Percentiles rank a stretch among this genome's conserved stretches.
Conservation (phyloP, 257 asterid genomes). For the Petunia secreta region DNA sequence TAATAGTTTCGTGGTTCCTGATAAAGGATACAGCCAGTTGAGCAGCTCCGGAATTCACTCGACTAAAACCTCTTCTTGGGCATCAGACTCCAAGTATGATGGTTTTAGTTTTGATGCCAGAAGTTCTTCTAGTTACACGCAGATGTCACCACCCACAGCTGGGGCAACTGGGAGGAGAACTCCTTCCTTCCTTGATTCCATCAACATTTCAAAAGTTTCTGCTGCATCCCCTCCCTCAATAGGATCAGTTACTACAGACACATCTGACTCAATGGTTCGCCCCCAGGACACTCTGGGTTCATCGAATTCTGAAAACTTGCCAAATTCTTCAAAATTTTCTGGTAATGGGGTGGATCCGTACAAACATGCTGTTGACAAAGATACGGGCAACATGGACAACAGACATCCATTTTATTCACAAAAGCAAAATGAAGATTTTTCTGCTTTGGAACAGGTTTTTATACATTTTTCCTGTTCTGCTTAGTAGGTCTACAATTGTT, state of each 20-base stretch:
- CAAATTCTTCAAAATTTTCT: constrained; percentile 43
- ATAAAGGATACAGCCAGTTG: constrained; percentile 45
- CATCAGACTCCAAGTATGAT: constrained; percentile 40
- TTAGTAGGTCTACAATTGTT: constrained; percentile 7
- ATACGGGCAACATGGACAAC: constrained; percentile 40
- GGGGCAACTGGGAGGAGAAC: constrained; percentile 58
- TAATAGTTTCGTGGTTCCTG: constrained; percentile 44
- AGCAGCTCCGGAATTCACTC: constrained; percentile 40
- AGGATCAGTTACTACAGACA: constrained; percentile 50
- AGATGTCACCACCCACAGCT: constrained; percentile 51
- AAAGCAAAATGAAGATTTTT: constrained; percentile 87
- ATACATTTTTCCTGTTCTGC: constrained; percentile 24
- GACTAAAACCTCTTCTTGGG: constrained; percentile 53
- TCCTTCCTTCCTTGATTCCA: constrained; percentile 90
- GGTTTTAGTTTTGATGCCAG: constrained; percentile 51
- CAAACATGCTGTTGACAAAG: constrained; percentile 47
- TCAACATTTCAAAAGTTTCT: constrained; percentile 66
- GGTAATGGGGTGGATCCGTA: constrained; percentile 51
- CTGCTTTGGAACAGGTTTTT: constrained; percentile 91
- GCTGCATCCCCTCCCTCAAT: constrained; percentile 48
- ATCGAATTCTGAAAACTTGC: constrained; percentile 45
- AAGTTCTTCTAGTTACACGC: constrained; percentile 50
- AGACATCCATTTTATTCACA: constrained; percentile 51
- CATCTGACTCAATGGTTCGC: constrained; percentile 54
- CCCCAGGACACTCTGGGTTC: constrained; percentile 62